Conservation (phyloP, 2,329 filamentous ascomycete genomes). For the Arthrobotrys sinensis region DNA sequence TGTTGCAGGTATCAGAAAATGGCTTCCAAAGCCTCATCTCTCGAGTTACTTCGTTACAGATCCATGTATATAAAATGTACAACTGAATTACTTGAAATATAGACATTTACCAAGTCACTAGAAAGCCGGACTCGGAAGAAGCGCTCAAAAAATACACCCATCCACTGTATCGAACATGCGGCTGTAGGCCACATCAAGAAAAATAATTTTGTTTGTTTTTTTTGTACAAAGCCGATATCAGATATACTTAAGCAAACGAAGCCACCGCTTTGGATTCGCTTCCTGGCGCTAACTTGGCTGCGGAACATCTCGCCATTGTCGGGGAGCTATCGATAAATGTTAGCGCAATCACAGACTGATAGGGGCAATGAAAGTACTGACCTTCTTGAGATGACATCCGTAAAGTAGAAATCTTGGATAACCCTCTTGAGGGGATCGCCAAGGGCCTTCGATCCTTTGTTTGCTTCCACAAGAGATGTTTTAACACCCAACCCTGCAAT, state of each 20-base stretch:
- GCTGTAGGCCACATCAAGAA: conserved; percentile 16
- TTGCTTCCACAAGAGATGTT: conserved; percentile 95
- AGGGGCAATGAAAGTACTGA: conserved; percentile 69
- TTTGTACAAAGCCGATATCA: conserved; percentile 43
- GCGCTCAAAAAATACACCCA: conserved; percentile 55
- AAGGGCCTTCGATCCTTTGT: conserved; percentile 85
- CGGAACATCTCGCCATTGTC: conserved; percentile 98
- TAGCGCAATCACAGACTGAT: conserved; percentile 41
- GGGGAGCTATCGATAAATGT: conserved; percentile 77
- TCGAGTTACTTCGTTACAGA: neutral
- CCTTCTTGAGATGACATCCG: conserved; percentile 96
- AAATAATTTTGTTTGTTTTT: conserved; percentile 21
- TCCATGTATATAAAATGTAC: conserved; percentile 46
- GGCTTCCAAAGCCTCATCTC: conserved; percentile 1
- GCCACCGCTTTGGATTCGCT: conserved; percentile 58
- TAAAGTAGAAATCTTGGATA: conserved; percentile 98
- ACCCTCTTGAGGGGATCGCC: conserved; percentile 84
- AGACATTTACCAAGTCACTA: conserved; percentile 44
- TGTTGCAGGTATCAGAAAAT: conserved; percentile 5
- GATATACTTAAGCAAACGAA: conserved; percentile 53
- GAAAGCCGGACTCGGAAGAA: conserved; percentile 30
- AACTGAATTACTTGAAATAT: conserved; percentile 57
- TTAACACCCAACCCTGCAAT: conserved; percentile 72
- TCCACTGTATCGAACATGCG: conserved; percentile 41
- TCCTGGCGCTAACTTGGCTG: conserved; percentile 78